Base-by-base conservation (phyloP, 2,329 filamentous ascomycete species). In the Diaporthe helianthi region DNA sequence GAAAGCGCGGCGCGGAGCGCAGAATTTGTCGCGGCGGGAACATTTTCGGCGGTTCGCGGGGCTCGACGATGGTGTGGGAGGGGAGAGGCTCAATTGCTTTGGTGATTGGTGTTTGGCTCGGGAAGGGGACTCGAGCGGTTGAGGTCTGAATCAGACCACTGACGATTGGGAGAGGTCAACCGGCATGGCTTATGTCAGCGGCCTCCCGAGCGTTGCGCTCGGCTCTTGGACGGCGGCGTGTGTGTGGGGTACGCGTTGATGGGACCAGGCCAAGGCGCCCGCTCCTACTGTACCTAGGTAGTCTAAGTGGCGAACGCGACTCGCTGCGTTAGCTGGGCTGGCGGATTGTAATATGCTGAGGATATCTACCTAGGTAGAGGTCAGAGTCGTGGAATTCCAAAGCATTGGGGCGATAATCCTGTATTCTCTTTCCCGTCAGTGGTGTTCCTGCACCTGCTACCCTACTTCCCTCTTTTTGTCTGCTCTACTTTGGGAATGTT, bases 1-100 rank as follows among this genome's bases (percentile, higher is more conserved):
- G 80, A 75, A 88, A 81, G 81, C 90, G 91, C 84, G 89, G 88
- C 73, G 87, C 83, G 72, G 85, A 81, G 78, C 90, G 90, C 78
- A 88, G 77, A 74, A 89, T 78, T 75, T 85, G 84, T 80, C 89
- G 88, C 80, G 88, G 86, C 77, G 87, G 81, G 76, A 90, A 84
- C 91, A 93, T 93, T 75, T 55, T 65, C 10, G 65, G 46, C 41
- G 63, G 17, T 36, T 58, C 61, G 29, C 5, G 31, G 22, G 22
- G 33, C 22, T 67, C 58, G 64, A 54, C 31, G 29, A 24, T 26
- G n/a, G 44, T 19, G 51, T 47, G 41, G 36, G 38, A 66, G 64
- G 26, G 64, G 51, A 66, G 64, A 66, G 51, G 52, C 44, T 67
- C 51, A 44, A 47, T 67, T 67, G 51, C 24, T 67, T 58, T 29